Conservation (phyloP, 2,329 filamentous ascomycete species). For the Lecanicillium sp. region DNA sequence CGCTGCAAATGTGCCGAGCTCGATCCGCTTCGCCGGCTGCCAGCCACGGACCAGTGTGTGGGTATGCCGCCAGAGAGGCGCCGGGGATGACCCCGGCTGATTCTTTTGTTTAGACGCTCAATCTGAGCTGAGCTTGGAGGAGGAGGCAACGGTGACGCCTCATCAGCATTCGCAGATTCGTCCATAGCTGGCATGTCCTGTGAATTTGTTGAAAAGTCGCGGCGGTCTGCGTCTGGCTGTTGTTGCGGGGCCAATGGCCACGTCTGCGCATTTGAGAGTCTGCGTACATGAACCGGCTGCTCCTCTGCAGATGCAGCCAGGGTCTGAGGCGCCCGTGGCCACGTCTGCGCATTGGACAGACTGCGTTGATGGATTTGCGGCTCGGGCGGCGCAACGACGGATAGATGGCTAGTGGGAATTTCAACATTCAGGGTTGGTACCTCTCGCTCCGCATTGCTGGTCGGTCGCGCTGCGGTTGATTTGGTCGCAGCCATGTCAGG, state of each 20-base stretch:
- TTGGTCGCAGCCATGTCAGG: constrained; percentile 11
- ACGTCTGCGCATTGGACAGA: constrained; percentile 33
- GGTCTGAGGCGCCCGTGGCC: constrained; percentile 26
- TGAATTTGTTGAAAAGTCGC: background rate
- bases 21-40: constrained; percentile 15
- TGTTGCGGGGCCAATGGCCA: constrained; percentile 35
- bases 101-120: constrained; percentile 27
- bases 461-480: constrained; percentile 4
- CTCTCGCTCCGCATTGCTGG: background rate
- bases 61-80: constrained; percentile 36
- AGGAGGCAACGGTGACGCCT: constrained; percentile 22
- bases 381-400: constrained; percentile 10
- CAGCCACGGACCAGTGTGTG: constrained; percentile 32
- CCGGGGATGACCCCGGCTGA: constrained; percentile 29
- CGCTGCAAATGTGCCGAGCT: background rate
- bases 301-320: background rate
- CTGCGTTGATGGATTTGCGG: constrained; percentile 7
- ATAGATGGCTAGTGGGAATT: constrained; percentile 18
- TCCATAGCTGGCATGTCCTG: constrained; percentile 2
- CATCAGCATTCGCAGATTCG: constrained; percentile 1
- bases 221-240: constrained; percentile 3
- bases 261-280: constrained; percentile 30
- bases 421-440: constrained; percentile 18
- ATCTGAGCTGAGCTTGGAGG: constrained; percentile 31
- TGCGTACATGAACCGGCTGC: constrained; percentile 8